Percentiles rank a stretch among this genome's conserved stretches.
Evolutionary conservation across 2,329 filamentous ascomycete species (phyloP).

Genomic region (Taxawa tesnikishii): DNA sequence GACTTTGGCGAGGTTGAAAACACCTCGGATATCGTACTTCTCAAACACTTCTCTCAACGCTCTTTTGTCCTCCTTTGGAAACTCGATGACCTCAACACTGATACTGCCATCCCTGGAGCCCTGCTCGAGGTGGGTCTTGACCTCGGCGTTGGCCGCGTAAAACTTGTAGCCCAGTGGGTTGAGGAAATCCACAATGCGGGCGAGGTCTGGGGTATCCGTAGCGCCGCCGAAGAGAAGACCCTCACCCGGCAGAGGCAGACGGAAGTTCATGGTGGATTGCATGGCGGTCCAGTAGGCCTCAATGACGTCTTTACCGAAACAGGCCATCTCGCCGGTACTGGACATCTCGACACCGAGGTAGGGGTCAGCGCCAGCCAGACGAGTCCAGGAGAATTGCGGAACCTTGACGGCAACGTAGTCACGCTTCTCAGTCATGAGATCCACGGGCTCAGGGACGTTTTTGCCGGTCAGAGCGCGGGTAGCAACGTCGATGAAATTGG

Average conservation of each 20-base stretch:
- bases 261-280: slow-evolving; percentile 99
- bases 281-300: slow-evolving; percentile 97
- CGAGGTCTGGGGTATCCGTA: slow-evolving; percentile 55
- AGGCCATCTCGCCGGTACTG: slow-evolving; percentile 94
- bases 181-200: slow-evolving; percentile 74
- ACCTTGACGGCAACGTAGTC: slow-evolving; percentile 96
- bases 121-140: slow-evolving; percentile 75
- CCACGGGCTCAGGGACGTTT: slow-evolving; percentile 69
- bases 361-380: slow-evolving; percentile 90
- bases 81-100: slow-evolving; percentile 81
- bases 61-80: slow-evolving; percentile 92
- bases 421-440: slow-evolving; percentile 80
- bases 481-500: slow-evolving; percentile 92
- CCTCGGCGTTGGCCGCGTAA: slow-evolving; percentile 67
- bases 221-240: slow-evolving; percentile 92
- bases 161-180: slow-evolving; percentile 89
- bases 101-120: slow-evolving; percentile 50
- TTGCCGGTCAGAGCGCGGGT: slow-evolving; percentile 83
- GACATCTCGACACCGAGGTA: slow-evolving; percentile 98
- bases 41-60: slow-evolving; percentile 88
- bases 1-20: slow-evolving; percentile 83
- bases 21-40: slow-evolving; percentile 91
- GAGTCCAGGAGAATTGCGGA: slow-evolving; percentile 97
- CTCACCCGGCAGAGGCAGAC: slow-evolving; percentile 84
- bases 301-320: slow-evolving; percentile 90